These are phyloP conservation scores for Candida krabiensis DNA, from an alignment of 805 yeast species.

Conservation along the genomic window DNA sequence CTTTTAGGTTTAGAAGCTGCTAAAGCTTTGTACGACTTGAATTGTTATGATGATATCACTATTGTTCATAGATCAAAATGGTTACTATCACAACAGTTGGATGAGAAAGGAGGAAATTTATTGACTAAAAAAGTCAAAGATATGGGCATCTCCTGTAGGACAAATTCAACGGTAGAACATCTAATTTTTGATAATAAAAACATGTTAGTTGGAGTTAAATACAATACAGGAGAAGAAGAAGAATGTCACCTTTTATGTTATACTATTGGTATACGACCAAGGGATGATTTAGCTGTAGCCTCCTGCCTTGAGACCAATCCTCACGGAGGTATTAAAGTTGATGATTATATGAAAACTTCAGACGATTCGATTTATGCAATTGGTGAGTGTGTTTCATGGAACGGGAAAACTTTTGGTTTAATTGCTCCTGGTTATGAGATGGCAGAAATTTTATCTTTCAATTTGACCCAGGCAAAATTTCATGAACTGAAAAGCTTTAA, in stretches of 20 bases:
- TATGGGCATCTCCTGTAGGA: conserved; percentile 52
- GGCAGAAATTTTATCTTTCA: conserved; percentile 38
- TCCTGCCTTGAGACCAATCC: conserved; percentile 24
- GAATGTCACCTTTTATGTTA: conserved; percentile 35
- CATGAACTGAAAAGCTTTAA: conserved; percentile 30
- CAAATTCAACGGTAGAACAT: conserved; percentile 49
- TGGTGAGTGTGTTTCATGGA: conserved; percentile 41
- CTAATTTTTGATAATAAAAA: conserved; percentile 35
- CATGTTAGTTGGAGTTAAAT: conserved; percentile 25
- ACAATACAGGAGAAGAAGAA: conserved; percentile 30
- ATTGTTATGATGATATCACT: conserved; percentile 28
- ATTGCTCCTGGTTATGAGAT: conserved; percentile 41
- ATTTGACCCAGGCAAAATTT: conserved; percentile 35
- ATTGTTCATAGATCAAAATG: conserved; percentile 35
- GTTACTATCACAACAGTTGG: conserved; percentile 37
- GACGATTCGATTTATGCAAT: conserved; percentile 33
- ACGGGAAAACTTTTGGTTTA: conserved; percentile 34
- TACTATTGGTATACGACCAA: conserved; percentile 37
- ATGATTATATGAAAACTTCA: conserved; percentile 29
- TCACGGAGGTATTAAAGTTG: conserved; percentile 33
- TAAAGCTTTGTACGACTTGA: conserved; percentile 35
- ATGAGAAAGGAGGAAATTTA: conserved; percentile 35
- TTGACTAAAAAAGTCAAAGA: conserved; percentile 47
- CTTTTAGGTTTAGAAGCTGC: conserved; percentile 38
- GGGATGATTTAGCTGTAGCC: conserved; percentile 35